Conservation (phyloP, 176 grass and related monocot species). For the Zoysia pacifica region DNA sequence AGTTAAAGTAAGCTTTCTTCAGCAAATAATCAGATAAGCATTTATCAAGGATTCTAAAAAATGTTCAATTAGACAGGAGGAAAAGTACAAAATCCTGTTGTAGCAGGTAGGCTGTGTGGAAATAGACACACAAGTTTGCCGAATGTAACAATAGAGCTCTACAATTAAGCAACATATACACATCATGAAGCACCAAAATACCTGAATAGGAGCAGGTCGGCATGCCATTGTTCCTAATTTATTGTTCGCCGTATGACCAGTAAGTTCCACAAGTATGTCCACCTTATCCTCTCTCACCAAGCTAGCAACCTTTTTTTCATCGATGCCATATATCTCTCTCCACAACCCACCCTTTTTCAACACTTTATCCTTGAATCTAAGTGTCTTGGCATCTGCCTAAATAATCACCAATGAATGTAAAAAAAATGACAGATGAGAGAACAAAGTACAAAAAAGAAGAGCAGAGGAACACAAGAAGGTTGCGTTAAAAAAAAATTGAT, state of each 20-base stretch:
- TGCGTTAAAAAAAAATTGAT: constrained; percentile 1
- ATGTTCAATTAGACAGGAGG: neutral
- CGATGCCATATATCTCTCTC: constrained; percentile 97
- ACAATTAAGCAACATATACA: constrained; percentile 31
- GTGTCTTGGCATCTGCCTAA: constrained; percentile 98
- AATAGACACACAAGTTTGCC: neutral
- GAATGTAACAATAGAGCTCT: constrained; percentile 18
- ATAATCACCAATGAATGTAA: constrained; percentile 44
- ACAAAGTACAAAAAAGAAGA: constrained; percentile 1
- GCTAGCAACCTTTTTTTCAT: constrained; percentile 87
- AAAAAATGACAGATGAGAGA: constrained; percentile 9
- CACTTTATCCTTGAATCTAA: constrained; percentile 95
- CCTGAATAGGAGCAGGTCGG: constrained; percentile 91
- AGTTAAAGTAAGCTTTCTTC: constrained; percentile 15
- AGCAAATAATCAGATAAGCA: constrained; percentile 22
- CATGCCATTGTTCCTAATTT: constrained; percentile 96
- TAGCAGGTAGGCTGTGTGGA: neutral
- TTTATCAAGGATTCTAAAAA: constrained; percentile 24
- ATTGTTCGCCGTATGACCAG: constrained; percentile 97
- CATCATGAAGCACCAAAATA: constrained; percentile 33
- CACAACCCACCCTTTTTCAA: constrained; percentile 89
- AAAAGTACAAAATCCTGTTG: neutral
- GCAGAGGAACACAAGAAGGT: neutral
- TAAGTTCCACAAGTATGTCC: constrained; percentile 98
- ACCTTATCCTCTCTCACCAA: constrained; percentile 96